phyloP scores from a whole-genome alignment of 306 rosid species.

The Bauhinia variegata region DNA sequence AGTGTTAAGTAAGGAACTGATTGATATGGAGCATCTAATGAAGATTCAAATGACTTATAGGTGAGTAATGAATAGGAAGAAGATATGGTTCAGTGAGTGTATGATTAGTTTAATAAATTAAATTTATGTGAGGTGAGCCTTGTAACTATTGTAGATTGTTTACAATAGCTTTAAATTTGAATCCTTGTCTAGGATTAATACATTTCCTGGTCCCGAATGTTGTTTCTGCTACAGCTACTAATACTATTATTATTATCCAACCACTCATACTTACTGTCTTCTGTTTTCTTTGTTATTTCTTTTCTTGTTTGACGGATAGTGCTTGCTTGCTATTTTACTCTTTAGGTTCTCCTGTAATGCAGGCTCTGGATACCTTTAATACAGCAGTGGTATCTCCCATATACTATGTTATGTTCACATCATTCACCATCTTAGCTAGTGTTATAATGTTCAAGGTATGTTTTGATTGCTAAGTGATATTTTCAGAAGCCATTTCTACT shows the following conservation, averaged over 20 bases:
- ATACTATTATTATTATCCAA: no score
- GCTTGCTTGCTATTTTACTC: slow-evolving; percentile 21
- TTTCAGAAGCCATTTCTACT: not conserved
- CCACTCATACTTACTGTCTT: no score
- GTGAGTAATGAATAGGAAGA: slow-evolving; percentile 30
- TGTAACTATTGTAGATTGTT: not conserved
- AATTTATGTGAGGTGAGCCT: slow-evolving; percentile 23
- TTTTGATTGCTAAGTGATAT: slow-evolving; percentile 28
- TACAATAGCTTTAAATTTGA: slow-evolving; percentile 17
- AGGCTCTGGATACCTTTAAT: slow-evolving; percentile 98
- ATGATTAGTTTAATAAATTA: slow-evolving; percentile 31
- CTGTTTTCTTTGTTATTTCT: no score
- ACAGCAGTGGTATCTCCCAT: slow-evolving; percentile 99
- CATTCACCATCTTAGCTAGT: slow-evolving; percentile 95
- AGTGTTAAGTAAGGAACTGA: slow-evolving; percentile 16
- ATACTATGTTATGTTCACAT: slow-evolving; percentile 97
- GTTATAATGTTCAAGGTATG: slow-evolving; percentile 97
- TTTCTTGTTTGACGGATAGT: slow-evolving; percentile 9
- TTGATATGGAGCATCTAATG: not conserved
- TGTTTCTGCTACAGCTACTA: slow-evolving; percentile 6
- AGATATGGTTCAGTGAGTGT: slow-evolving; percentile 25
- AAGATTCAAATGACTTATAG: slow-evolving; percentile 35
- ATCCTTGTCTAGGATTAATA: slow-evolving; percentile 20
- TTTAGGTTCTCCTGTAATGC: slow-evolving; percentile 39
- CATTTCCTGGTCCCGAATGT: slow-evolving; percentile 5